Conservation (phyloP, 192 early-diverging fungal genomes). For the Gaertneriomyces semiglobifer region DNA sequence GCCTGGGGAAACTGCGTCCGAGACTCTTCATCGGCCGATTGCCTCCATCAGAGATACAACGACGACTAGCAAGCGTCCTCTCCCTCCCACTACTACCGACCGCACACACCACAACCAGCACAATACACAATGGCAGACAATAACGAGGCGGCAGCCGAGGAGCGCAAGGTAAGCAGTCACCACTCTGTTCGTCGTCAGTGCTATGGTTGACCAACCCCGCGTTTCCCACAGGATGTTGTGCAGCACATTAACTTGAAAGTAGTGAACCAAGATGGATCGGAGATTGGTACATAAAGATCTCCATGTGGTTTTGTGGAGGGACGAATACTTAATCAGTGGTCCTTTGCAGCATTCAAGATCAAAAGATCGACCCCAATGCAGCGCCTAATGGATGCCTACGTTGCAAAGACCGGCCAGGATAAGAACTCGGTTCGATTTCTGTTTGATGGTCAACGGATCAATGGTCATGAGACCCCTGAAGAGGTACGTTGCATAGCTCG, state of each 20-base stretch:
- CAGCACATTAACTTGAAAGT: constrained; percentile 93
- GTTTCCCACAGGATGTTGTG: constrained; percentile 26
- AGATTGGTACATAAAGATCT: constrained; percentile 62
- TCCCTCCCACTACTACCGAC: too few species aligned
- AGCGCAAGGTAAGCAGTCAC: not conserved
- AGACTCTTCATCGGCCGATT: too few species aligned
- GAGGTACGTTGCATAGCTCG: constrained; percentile 50
- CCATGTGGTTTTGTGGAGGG: not conserved
- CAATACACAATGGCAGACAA: not conserved
- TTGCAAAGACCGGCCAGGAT: constrained; percentile 74
- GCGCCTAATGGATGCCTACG: constrained; percentile 94
- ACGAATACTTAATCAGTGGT: not conserved
- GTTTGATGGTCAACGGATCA: constrained; percentile 85
- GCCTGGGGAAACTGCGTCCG: too few species aligned
- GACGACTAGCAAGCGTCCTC: too few species aligned
- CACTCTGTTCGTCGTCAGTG: not conserved
- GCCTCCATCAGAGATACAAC: too few species aligned
- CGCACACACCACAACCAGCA: too few species aligned
- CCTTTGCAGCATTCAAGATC: constrained; percentile 87
- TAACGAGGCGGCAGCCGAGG: not conserved
- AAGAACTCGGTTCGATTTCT: constrained; percentile 81
- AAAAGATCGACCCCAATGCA: constrained; percentile 85
- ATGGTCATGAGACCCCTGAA: constrained; percentile 76
- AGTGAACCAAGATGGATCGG: constrained; percentile 55
- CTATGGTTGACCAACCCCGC: not conserved